Base-by-base conservation (phyloP, 495 filamentous ascomycete species). In the Neurospora sp. region DNA sequence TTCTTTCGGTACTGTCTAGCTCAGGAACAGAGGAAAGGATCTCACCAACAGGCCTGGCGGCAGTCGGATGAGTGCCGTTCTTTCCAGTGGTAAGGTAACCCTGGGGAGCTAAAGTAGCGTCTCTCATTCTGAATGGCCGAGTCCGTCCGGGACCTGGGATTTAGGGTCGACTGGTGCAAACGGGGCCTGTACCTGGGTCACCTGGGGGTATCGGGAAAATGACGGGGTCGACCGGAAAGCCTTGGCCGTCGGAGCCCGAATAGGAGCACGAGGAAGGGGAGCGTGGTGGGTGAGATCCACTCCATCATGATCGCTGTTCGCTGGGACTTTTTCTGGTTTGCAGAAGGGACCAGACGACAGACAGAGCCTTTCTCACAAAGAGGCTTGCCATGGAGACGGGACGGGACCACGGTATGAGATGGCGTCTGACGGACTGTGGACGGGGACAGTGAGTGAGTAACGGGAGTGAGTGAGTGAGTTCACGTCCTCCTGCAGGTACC, bases 141-240 rank as follows among this genome's bases (percentile, higher is more conserved):
- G 53, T 61, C 53, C 22, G 22, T 61, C 48, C 48, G 48, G 48
- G 53, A 35, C 53, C 27, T 65, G 27, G 53, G 53, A 61, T 61
- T 16, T 8, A 31, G 53, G 53, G 53, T 65, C 53, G 27, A 65
- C 27, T 65, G 27, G 27, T 65, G 53, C 53, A 65, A 65, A 65
- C 65, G 40, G 53, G 70, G 53, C 72, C 72, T 75, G 53, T 35
- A 61, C 27, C 53, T 65, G 53, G 53, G 53, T 65, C 53, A 65
- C 27, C 45, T 7, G 53, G 53, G 48, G 53, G 53, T 61, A 65
- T 35, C 27, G 53, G 53, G 18, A 65, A 65, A 65, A 65, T 14
- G 53, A 35, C 53, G 53, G 53, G 27, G 53, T 65, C 12, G 14
- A 65, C 53, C 53, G 27, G 53, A 65, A 65, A 65, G 27, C 27